Base-by-base conservation (phyloP, 495 filamentous ascomycete genomes). In the Cercophora scortea region DNA sequence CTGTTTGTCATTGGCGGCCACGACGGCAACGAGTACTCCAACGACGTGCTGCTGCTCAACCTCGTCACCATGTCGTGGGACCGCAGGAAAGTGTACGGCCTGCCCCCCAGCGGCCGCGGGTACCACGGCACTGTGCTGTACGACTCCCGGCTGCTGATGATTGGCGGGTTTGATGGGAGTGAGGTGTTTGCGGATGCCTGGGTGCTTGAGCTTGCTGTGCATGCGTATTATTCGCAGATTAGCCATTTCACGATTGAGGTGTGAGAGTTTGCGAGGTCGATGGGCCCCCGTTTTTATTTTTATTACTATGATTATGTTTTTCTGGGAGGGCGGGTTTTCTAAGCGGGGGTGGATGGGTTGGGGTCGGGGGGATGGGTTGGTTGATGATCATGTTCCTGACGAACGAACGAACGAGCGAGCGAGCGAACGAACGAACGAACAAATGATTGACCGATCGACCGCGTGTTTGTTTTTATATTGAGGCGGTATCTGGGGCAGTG, bases 41-140 rank as follows among this genome's bases (percentile, higher is more conserved):
- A 79, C 58, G 82, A 85, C 49, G 79, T 85, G 46, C 67, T 85
- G 52, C 66, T 84, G 43, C 68, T 85, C 38, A 85, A 85, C 61
- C 67, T 85, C 34, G 82, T 85, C 38, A 85, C 81, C 33, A 85
- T 85, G 82, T 71, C 77, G 32, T 85, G 82, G 82, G 82, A 85
- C 53, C 73, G 68, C 61, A 69, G 82, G 45, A 75, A 68, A 45
- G 78, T 84, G 17, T 85, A 85, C 61, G 82, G 82, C n/a, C 62
- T 76, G 42, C 75, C 79, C 7, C 82, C 82, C 1, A 80, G 69
- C 64, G 78, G 79, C 10, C 61, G 82, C 33, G 82, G 82, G 0
- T 85, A 85, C 59, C 82, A 85, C 63, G 80, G 79, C 43, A 73
- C 81, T 1, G 75, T 85, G 33, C 68, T 84, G 15, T 74, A 84